These are phyloP conservation scores for Xylaria cubensis DNA, from an alignment of 495 filamentous ascomycete genomes.

Conservation along the genomic window DNA sequence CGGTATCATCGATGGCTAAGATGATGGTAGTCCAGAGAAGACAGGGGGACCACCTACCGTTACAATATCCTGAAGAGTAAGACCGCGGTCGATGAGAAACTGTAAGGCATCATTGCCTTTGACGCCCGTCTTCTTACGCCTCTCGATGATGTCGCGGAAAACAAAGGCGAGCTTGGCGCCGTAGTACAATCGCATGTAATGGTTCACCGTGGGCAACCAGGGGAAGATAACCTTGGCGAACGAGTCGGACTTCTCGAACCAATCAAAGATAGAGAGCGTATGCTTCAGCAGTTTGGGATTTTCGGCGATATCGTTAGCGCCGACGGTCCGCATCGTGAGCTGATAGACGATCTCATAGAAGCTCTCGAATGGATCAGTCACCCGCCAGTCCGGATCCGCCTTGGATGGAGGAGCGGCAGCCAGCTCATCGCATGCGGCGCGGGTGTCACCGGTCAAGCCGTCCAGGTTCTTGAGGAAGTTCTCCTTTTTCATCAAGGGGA, in stretches of 20 bases:
- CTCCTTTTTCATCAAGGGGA: conserved; percentile 38
- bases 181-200: conserved; percentile 40
- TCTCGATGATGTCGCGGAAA: conserved; percentile 47
- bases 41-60: conserved; percentile 25
- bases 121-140: conserved; percentile 44
- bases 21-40: background rate
- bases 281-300: conserved; percentile 40
- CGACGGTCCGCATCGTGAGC: conserved; percentile 49
- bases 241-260: conserved; percentile 40
- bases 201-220: conserved; percentile 43
- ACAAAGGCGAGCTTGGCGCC: conserved; percentile 49
- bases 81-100: conserved; percentile 50
- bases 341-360: conserved; percentile 52
- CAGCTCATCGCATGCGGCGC: conserved; percentile 35
- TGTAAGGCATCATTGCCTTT: conserved; percentile 54
- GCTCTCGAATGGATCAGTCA: conserved; percentile 50
- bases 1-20: background rate
- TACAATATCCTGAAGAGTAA: conserved; percentile 43
- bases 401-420: conserved; percentile 31
- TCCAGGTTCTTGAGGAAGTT: conserved; percentile 42
- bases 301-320: conserved; percentile 51
- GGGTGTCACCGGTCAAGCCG: conserved; percentile 41
- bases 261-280: conserved; percentile 46
- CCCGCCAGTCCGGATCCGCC: conserved; percentile 27
- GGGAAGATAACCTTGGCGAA: conserved; percentile 51